Evolutionary conservation across 352 stramenopile species (phyloP), one percentile per base, ranked within the genome.

Genomic region (Pythium pectinolyticum): DNA sequence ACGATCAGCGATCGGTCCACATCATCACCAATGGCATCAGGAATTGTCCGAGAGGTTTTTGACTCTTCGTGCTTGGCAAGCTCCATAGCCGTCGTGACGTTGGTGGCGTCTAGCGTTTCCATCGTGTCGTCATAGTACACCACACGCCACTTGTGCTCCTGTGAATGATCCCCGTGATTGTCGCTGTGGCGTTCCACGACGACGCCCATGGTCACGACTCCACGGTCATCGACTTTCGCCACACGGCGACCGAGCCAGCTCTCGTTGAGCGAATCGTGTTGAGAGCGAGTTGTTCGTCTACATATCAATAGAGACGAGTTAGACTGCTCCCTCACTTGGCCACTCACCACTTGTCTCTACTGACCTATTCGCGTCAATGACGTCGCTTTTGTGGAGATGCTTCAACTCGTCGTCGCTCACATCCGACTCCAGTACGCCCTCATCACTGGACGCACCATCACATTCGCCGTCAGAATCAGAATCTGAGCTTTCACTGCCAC

Each of bases 81-180:
- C 3, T 70, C 64, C 28, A 87, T 72, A 0, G 70, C 80, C 43
- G 55, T 49, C 22, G 69, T 53, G 1, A 74, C 61, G 14, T 78
- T 19, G 34, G 59, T 14, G 32, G 66, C 17, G 51, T 74, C 53
- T 1, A 90, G 57, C 31, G 77, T 31, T 34, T 72, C 75, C 20
- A 78, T 82, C 17, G 69, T 82, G 19, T 75, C 80, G 32, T 92
- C 72, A 24, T 61, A 70, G 46, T 81, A 92, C 31, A 89, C 71
- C 31, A 88, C 75, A 30, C 78, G 79, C 80, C 80, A 92, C 2
- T 31, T 28, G 11, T 11, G 55, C 7, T 70, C 24, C 2, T 15
- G 15, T 27, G n/a, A 7, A 7, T 47, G 41, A 5, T 53, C 5
- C 12, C 24, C 20, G n/a, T 45, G 41, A 5, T 53, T 4, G 15